phyloP scores from a whole-genome alignment of 352 stramenopile species.

The Thalassiosira sp. region DNA sequence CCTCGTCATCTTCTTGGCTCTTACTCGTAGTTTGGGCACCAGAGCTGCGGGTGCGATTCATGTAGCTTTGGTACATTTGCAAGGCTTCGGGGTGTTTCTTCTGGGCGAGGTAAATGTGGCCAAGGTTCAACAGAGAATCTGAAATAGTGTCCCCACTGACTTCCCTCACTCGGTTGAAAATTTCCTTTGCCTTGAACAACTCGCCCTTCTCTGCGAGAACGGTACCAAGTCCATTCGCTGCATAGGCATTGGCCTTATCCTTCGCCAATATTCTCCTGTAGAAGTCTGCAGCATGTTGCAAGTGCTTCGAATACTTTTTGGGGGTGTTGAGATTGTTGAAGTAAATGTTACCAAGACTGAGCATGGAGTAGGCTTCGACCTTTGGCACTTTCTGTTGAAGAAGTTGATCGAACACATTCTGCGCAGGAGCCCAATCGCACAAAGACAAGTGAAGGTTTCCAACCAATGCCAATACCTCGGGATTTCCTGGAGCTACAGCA shows the following conservation, averaged over 20 bases:
- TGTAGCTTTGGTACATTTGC: constrained; percentile 92
- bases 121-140: constrained; percentile 95
- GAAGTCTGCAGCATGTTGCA: constrained; percentile 91
- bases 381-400: constrained; percentile 87
- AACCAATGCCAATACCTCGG: constrained; percentile 92
- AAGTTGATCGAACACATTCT: constrained; percentile 88
- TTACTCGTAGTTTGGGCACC: constrained; percentile 72
- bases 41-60: constrained; percentile 71
- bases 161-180: constrained; percentile 93
- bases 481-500: constrained; percentile 88
- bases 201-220: constrained; percentile 97
- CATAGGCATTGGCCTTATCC: constrained; percentile 93
- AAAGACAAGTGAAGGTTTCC: constrained; percentile 94
- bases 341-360: constrained; percentile 97
- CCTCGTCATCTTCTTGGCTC: constrained; percentile 73
- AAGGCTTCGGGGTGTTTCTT: constrained; percentile 94
- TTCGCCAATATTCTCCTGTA: constrained; percentile 94
- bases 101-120: constrained; percentile 95
- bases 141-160: constrained; percentile 92
- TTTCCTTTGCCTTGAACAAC: constrained; percentile 93
- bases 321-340: constrained; percentile 96
- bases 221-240: constrained; percentile 95
- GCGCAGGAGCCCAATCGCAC: constrained; percentile 93
- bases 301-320: constrained; percentile 94
- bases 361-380: constrained; percentile 94